These are phyloP conservation scores for Quercus tomentella DNA, from an alignment of 331 rosid genomes.

Conservation along the genomic window DNA sequence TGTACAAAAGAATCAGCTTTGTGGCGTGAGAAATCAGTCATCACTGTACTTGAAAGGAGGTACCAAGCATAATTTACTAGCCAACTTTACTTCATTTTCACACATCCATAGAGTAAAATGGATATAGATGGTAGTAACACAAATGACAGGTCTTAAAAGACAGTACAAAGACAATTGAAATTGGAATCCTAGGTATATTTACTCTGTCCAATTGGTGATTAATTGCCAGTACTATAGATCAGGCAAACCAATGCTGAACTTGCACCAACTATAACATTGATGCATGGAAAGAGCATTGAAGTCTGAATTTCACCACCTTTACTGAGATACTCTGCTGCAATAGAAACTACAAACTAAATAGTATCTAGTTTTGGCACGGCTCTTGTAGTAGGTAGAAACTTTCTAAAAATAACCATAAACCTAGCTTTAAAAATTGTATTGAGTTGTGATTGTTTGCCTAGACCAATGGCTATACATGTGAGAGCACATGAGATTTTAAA, in stretches of 20 bases:
- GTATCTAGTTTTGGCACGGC: neutral
- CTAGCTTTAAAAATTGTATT: conserved; percentile 15
- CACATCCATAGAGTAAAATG: neutral
- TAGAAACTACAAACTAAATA: neutral
- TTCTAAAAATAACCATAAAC: conserved; percentile 7
- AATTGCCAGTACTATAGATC: neutral
- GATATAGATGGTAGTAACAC: neutral
- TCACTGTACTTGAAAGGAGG: too few species aligned
- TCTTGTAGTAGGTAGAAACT: conserved; percentile 29
- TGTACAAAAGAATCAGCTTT: neutral
- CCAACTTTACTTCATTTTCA: neutral
- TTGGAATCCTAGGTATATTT: neutral
- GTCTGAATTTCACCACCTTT: neutral
- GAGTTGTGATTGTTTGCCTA: conserved; percentile 26
- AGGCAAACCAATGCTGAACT: neutral
- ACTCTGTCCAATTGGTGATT: too few species aligned
- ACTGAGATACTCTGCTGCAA: conserved; percentile 29
- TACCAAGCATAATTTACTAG: neutral
- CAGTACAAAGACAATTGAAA: neutral
- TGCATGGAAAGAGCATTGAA: neutral
- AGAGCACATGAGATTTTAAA: conserved; percentile 38
- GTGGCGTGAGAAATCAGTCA: neutral
- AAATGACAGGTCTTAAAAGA: neutral
- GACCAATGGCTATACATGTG: conserved; percentile 38
- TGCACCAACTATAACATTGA: neutral